phyloP scores from a whole-genome alignment of 1,284 basidiomycete genomes.

The Inonotus hispidus region DNA sequence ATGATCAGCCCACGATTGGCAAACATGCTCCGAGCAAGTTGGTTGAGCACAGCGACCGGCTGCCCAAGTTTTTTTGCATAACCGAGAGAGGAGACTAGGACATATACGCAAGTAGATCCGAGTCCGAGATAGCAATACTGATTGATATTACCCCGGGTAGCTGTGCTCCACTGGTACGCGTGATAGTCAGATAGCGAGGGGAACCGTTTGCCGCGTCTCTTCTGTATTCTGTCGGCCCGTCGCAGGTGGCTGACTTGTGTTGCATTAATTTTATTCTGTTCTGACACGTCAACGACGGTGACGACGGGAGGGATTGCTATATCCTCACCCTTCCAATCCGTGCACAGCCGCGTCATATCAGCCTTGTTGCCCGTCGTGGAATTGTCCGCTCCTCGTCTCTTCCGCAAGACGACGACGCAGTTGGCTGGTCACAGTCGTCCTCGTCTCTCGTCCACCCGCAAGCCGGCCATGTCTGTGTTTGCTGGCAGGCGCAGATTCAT shows the following conservation, averaged over 20 bases:
- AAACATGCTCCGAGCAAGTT: no score
- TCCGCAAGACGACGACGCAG: constrained; percentile 45
- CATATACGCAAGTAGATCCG: background rate
- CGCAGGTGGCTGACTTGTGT: background rate
- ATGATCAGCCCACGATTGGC: no score
- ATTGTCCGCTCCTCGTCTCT: background rate
- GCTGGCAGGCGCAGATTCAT: constrained; percentile 14
- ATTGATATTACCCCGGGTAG: background rate
- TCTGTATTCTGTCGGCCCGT: background rate
- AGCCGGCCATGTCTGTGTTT: constrained; percentile 14
- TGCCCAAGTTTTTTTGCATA: background rate
- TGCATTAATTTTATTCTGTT: background rate
- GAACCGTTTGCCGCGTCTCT: no score
- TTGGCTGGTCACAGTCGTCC: constrained; percentile 16
- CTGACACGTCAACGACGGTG: constrained; percentile 22
- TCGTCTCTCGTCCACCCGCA: background rate
- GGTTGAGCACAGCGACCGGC: no score
- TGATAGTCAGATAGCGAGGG: background rate
- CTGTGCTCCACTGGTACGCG: background rate
- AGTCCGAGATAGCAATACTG: background rate
- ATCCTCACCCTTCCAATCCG: background rate
- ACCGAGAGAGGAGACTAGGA: background rate
- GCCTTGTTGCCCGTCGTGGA: no score
- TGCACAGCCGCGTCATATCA: no score
- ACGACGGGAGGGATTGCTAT: background rate